phyloP scores from a whole-genome alignment of 2,329 filamentous ascomycete genomes.

The Alternaria hordeiaustralica region DNA sequence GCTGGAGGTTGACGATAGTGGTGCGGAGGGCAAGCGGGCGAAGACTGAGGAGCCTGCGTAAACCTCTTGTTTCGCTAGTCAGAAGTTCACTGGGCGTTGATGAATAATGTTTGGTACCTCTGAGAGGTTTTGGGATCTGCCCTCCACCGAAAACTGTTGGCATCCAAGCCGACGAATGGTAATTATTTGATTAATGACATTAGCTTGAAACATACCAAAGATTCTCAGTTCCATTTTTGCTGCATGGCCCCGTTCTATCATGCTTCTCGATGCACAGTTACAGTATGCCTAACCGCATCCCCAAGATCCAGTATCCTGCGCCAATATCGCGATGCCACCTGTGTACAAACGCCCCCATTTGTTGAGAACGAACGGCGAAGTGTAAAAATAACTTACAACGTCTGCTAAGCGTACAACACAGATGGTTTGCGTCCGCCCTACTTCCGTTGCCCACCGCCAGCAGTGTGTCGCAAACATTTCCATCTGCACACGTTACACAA shows the following conservation, averaged over 20 bases:
- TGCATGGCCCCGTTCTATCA: not conserved
- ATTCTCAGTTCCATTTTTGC: not conserved
- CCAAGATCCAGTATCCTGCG: not conserved
- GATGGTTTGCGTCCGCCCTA: no score
- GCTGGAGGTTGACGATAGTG: conserved; percentile 35
- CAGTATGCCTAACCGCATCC: not conserved
- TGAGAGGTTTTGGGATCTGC: not conserved
- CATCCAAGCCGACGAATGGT: not conserved
- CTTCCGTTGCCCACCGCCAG: no score
- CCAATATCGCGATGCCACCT: not conserved
- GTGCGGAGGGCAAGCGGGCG: conserved; percentile 37
- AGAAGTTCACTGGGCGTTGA: not conserved
- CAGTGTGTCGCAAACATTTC: no score
- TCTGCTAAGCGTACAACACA: not conserved
- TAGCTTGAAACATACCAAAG: not conserved
- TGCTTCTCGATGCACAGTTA: not conserved
- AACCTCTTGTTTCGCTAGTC: no score
- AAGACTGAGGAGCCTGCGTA: conserved; percentile 40
- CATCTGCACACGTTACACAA: no score
- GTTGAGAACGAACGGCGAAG: not conserved
- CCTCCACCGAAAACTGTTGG: not conserved
- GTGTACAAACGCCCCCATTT: not conserved
- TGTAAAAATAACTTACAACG: not conserved
- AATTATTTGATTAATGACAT: not conserved
- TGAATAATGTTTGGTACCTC: not conserved